Evolutionary conservation across 2,329 filamentous ascomycete genomes (phyloP).

Genomic region (Paecilomyces sp.): DNA sequence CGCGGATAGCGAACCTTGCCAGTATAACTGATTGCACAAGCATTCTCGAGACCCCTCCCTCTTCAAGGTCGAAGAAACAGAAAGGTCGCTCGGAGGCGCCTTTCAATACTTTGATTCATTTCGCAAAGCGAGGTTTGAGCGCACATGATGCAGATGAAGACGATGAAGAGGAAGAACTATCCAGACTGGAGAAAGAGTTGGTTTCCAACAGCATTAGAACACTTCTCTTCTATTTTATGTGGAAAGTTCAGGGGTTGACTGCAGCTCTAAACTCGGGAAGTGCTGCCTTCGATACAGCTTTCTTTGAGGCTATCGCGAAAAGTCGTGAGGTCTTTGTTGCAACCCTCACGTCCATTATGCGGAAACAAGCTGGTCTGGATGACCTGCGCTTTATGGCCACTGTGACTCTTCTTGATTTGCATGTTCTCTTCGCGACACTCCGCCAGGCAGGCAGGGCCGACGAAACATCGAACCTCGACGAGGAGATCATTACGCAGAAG

Average conservation of each 20-base stretch:
- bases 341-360: constrained; percentile 44
- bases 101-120: constrained; percentile 62
- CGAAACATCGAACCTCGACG: constrained; percentile 40
- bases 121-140: constrained; percentile 67
- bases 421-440: constrained; percentile 70
- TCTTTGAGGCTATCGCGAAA: constrained; percentile 63
- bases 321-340: constrained; percentile 47
- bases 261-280: constrained; percentile 48
- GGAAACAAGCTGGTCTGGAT: constrained; percentile 54
- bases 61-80: constrained; percentile 26
- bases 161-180: constrained; percentile 32
- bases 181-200: constrained; percentile 72
- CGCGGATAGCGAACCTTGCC: constrained; percentile 74
- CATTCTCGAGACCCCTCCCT: constrained; percentile 56
- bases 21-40: constrained; percentile 72
- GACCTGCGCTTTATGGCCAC: constrained; percentile 69
- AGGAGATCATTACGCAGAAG: constrained; percentile 49
- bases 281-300: constrained; percentile 52
- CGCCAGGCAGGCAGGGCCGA: constrained; percentile 42
- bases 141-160: constrained; percentile 58
- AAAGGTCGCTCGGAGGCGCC: constrained; percentile 33
- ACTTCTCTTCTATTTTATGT: constrained; percentile 87
- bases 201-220: constrained; percentile 69
- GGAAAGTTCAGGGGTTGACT: constrained; percentile 65
- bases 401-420: constrained; percentile 72